A percentile compares a stretch with the other conserved stretches of the same genome.
Conservation (phyloP, 1,139 yeast species). For the Citeromyces hawaiiensis region DNA sequence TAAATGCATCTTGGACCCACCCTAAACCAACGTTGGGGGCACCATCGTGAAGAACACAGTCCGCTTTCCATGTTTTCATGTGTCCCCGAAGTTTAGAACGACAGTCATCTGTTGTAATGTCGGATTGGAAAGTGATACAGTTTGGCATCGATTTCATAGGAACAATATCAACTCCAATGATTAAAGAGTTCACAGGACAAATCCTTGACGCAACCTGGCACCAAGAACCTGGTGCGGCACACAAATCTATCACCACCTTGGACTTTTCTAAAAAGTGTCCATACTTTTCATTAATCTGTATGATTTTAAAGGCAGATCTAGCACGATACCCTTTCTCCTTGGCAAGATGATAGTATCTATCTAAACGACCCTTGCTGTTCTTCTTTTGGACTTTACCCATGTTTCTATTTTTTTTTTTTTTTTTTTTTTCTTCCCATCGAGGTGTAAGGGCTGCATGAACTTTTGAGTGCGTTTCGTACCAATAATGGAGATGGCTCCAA, state of each 20-base stretch:
- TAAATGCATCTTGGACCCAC: constrained; percentile 98
- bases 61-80: constrained; percentile 98
- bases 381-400: constrained; percentile 96
- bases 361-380: constrained; percentile 97
- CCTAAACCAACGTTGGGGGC: constrained; percentile 99
- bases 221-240: constrained; percentile 99
- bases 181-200: constrained; percentile 85
- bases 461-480: too few relatives aligned
- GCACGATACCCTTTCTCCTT: constrained; percentile 98
- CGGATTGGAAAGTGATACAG: constrained; percentile 88
- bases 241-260: constrained; percentile 92
- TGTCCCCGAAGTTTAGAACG: constrained; percentile 87
- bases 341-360: constrained; percentile 89
- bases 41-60: constrained; percentile 97
- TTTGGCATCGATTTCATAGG: constrained; percentile 93
- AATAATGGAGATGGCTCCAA: too few relatives aligned
- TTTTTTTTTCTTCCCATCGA: background rate
- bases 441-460: background rate
- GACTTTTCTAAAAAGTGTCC: constrained; percentile 93
- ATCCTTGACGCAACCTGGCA: constrained; percentile 95
- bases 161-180: constrained; percentile 95
- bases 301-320: constrained; percentile 92
- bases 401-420: background rate
- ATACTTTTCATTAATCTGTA: constrained; percentile 91
- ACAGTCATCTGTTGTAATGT: constrained; percentile 96